Base-by-base conservation (phyloP, 2,329 filamentous ascomycete genomes). In the Penicillium sp. region DNA sequence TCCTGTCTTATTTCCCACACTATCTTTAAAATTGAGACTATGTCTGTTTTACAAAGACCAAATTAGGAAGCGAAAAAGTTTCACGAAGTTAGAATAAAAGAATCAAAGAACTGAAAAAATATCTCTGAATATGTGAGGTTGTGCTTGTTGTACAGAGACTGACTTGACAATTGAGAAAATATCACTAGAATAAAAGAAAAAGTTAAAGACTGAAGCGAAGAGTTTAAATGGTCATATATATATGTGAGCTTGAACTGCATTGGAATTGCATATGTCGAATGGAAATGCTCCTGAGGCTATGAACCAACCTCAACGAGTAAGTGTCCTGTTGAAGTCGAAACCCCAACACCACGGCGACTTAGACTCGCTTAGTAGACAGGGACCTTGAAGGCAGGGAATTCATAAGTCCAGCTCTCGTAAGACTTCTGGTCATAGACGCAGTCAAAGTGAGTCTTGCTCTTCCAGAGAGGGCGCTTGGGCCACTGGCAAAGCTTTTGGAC, bases 321-420 rank as follows among this genome's bases (percentile, higher is more conserved):
- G 18, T 3, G 18, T 2, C 18, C 18, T 21, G 18, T 3, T 21
- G 18, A 13, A 31, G 2, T 31, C 8, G 6, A 31, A 13, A 13
- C 2, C 12, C 31, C 31, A 13, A 15, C 15, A 15, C 13, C 31
- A 15, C 15, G 31, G 12, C 31, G 3, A 36, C n/a, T 18, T 18
- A 36, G 3, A 6, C 18, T 18, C 5, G 31, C 18, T 51, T 68
- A 75, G 53, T 74, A 75, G 1, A 75, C 62, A 13, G 73, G 71
- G 18, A 75, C 13, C 47, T 73, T 71, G 49, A 71, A 73, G 13
- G 71, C 71, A 59, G 69, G 62, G 33, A 76, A 68, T 12, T 65
- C 64, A 33, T 75, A 75, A 18, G 63, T 67, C 71, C 73, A 77
- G 34, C 63, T 73, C 29, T 76, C 67, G 42, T 74, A 62, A 3